These are phyloP conservation scores for Ilyonectria mors-panacis DNA, from an alignment of 2,329 filamentous ascomycete genomes.

Conservation along the genomic window DNA sequence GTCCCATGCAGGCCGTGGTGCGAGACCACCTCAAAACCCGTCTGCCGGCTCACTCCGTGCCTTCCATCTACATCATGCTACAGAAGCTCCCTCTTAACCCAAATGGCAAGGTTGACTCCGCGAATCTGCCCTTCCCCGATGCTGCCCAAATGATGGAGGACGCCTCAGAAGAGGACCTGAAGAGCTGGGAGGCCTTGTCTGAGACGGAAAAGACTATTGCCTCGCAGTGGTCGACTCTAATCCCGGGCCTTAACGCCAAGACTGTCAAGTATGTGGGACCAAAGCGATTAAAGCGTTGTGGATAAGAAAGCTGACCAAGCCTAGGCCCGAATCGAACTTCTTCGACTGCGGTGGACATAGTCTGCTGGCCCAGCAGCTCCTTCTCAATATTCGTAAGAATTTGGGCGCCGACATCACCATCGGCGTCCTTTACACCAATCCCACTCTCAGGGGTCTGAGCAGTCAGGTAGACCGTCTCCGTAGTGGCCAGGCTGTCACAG, in stretches of 20 bases:
- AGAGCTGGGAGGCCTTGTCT: slow-evolving; percentile 67
- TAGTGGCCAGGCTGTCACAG: slow-evolving; percentile 12
- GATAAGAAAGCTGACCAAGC: neutral
- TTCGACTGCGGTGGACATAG: slow-evolving; percentile 59
- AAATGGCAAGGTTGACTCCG: slow-evolving; percentile 87
- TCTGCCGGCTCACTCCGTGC: slow-evolving; percentile 53
- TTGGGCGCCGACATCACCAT: slow-evolving; percentile 51
- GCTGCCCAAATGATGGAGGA: slow-evolving; percentile 71
- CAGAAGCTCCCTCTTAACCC: slow-evolving; percentile 77
- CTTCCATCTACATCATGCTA: slow-evolving; percentile 50
- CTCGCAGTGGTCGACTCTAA: slow-evolving; percentile 80
- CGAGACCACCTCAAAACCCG: slow-evolving; percentile 42
- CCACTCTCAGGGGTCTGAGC: slow-evolving; percentile 20
- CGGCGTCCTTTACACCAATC: slow-evolving; percentile 47
- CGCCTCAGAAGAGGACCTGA: slow-evolving; percentile 54
- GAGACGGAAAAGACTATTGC: slow-evolving; percentile 59
- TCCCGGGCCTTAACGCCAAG: slow-evolving; percentile 76
- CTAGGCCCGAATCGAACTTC: slow-evolving; percentile 42
- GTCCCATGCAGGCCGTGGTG: slow-evolving; percentile 64
- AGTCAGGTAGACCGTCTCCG: slow-evolving; percentile 13
- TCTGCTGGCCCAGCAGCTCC: slow-evolving; percentile 78
- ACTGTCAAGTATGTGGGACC: slow-evolving; percentile 64
- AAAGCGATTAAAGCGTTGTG: too few relatives aligned
- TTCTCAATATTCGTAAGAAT: slow-evolving; percentile 69
- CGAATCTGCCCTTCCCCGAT: slow-evolving; percentile 85